Conservation (phyloP, 768 basidiomycete genomes). For the Tricholoma saponaceum region DNA sequence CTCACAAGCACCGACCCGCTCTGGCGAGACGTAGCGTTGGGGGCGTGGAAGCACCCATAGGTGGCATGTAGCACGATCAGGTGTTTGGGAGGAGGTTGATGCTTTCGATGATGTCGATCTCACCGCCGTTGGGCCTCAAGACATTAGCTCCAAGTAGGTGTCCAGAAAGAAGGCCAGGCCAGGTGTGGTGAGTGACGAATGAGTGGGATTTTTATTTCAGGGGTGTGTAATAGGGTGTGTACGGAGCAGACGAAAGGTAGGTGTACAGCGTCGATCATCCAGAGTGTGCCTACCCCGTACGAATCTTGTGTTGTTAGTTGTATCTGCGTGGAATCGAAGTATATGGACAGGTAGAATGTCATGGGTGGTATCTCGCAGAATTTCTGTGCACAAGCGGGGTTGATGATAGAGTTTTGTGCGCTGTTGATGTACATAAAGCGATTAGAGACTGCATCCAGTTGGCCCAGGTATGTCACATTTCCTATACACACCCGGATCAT, state of each 20-base stretch:
- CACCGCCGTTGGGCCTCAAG: constrained; percentile 39
- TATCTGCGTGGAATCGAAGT: background rate
- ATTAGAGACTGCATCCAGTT: too few species aligned
- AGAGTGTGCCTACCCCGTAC: too few species aligned
- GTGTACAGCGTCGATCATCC: too few species aligned
- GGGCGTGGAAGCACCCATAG: constrained; percentile 24
- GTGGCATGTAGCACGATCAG: constrained; percentile 54
- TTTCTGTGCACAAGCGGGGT: too few species aligned
- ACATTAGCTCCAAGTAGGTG: constrained; percentile 27
- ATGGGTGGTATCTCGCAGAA: too few species aligned
- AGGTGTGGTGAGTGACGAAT: constrained; percentile 8
- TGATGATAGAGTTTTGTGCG: too few species aligned
- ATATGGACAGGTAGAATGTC: too few species aligned
- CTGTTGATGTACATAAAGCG: too few species aligned
- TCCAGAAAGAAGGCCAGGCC: constrained; percentile 48
- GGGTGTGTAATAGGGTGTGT: background rate
- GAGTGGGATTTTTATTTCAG: background rate
- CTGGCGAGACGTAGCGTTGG: constrained; percentile 21
- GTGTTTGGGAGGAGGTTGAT: constrained; percentile 46
- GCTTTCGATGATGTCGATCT: constrained; percentile 55
- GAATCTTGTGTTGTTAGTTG: too few species aligned
- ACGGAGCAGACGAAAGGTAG: too few species aligned
- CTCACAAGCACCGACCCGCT: constrained; percentile 23
- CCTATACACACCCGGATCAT: too few species aligned
- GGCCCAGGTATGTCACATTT: too few species aligned